These are phyloP conservation scores for Pseudogymnoascus sp. DNA, from an alignment of 2,329 filamentous ascomycete species.

Conservation along the genomic window DNA sequence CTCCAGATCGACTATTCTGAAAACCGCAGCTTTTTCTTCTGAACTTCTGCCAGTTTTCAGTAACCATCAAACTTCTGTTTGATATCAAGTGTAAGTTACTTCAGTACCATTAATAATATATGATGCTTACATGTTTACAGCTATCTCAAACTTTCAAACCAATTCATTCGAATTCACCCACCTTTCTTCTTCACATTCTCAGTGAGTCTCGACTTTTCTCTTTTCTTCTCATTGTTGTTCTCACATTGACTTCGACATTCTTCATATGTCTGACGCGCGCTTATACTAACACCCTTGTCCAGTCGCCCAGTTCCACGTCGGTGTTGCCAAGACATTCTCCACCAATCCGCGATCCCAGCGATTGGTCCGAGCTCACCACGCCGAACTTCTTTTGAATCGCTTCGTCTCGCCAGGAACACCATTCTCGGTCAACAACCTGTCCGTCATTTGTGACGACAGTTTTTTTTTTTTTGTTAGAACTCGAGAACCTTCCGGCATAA, in stretches of 20 bases:
- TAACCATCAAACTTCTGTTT: background rate
- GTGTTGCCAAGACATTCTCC: slow-evolving; percentile 4
- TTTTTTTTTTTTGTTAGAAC: background rate
- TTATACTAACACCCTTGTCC: background rate
- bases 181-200: background rate
- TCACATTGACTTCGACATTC: background rate
- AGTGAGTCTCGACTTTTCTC: background rate
- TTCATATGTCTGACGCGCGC: background rate
- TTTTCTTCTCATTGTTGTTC: background rate
- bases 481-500: background rate
- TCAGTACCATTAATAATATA: background rate
- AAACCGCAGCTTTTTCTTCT: background rate
- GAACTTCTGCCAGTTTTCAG: background rate
- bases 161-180: no score
- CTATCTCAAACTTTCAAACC: background rate
- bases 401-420: background rate
- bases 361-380: background rate
- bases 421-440: slow-evolving; percentile 1
- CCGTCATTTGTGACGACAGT: slow-evolving; percentile 1
- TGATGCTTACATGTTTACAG: background rate
- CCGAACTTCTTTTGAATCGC: background rate
- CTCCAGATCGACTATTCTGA: background rate
- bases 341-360: slow-evolving; percentile 1
- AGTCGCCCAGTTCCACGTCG: background rate
- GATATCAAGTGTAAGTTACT: background rate